A percentile compares a stretch with the other conserved stretches of the same genome.
Evolutionary conservation across 2,329 filamentous ascomycete genomes (phyloP).

Genomic region (Cladosporium sp.): DNA sequence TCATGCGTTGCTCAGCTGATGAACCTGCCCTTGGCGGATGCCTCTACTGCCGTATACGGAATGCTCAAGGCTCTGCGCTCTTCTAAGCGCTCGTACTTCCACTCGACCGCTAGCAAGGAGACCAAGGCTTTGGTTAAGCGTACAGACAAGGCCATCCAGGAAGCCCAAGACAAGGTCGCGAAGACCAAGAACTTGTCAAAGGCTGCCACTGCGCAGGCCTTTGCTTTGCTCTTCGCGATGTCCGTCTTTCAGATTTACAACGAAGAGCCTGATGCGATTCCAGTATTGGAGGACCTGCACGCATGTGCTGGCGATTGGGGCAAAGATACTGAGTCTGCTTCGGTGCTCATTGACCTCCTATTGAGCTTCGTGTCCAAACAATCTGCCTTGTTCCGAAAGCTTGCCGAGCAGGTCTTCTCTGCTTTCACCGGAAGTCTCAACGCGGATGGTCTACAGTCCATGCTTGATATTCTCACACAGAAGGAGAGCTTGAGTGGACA

Average conservation of each 20-base stretch:
- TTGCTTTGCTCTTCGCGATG: slow-evolving; percentile 78
- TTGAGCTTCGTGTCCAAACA: slow-evolving; percentile 85
- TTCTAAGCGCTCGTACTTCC: slow-evolving; percentile 7
- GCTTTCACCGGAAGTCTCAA: slow-evolving; percentile 75
- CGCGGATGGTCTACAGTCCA: slow-evolving; percentile 63
- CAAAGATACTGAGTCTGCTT: slow-evolving; percentile 49
- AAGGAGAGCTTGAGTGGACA: slow-evolving; percentile 81
- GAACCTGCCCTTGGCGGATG: slow-evolving; percentile 22
- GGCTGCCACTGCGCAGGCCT: slow-evolving; percentile 47
- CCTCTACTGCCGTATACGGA: slow-evolving; percentile 19
- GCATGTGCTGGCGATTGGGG: slow-evolving; percentile 62
- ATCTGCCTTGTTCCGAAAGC: slow-evolving; percentile 77
- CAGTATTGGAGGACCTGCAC: slow-evolving; percentile 76
- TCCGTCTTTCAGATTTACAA: slow-evolving; percentile 87
- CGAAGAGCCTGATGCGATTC: slow-evolving; percentile 78
- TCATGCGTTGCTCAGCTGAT: slow-evolving; percentile 53
- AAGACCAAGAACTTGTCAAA: slow-evolving; percentile 8
- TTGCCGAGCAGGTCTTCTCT: slow-evolving; percentile 83
- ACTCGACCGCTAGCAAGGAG: slow-evolving; percentile 15
- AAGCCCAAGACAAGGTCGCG: slow-evolving; percentile 17
- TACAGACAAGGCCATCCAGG: slow-evolving; percentile 20
- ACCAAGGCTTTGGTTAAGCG: slow-evolving; percentile 17
- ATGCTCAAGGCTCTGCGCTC: slow-evolving; percentile 11
- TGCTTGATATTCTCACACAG: slow-evolving; percentile 66
- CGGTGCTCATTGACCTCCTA: slow-evolving; percentile 79